Conservation (phyloP, 129 eudicot species). For the Centella asiatica region DNA sequence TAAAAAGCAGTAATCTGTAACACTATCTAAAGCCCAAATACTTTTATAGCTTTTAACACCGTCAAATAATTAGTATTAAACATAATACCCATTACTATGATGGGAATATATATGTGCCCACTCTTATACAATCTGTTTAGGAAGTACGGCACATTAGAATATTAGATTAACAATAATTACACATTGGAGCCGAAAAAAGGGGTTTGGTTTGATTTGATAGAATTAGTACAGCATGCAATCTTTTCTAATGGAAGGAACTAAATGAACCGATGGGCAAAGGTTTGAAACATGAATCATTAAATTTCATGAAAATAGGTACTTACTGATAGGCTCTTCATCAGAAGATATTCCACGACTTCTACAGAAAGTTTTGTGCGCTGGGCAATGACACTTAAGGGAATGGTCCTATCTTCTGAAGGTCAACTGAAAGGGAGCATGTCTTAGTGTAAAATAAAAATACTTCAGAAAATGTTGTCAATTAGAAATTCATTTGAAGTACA, state of each 20-base stretch:
- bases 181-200: too few species aligned
- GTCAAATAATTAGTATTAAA: too few species aligned
- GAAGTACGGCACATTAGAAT: too few species aligned
- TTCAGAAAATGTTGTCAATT: background rate
- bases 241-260: background rate
- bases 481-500: background rate
- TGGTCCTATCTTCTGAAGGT: conserved; percentile 82
- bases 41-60: too few species aligned
- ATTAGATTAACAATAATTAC: too few species aligned
- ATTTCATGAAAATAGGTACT: conserved; percentile 16
- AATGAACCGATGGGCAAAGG: background rate
- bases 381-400: conserved; percentile 72
- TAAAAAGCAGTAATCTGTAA: too few species aligned
- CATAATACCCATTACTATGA: too few species aligned
- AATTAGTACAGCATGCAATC: background rate
- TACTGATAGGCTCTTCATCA: conserved; percentile 93
- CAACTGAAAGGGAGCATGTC: conserved; percentile 53
- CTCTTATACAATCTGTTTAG: too few species aligned
- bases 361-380: conserved; percentile 72
- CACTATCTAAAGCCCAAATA: too few species aligned
- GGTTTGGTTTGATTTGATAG: too few species aligned
- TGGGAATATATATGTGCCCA: too few species aligned
- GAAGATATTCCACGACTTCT: conserved; percentile 81
- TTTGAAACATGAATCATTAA: background rate
- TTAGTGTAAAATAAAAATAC: background rate